Evolutionary conservation across 73 alveolate genomes (phyloP), one percentile per base, ranked within the genome.

Genomic region (Symbiodinium natans): DNA sequence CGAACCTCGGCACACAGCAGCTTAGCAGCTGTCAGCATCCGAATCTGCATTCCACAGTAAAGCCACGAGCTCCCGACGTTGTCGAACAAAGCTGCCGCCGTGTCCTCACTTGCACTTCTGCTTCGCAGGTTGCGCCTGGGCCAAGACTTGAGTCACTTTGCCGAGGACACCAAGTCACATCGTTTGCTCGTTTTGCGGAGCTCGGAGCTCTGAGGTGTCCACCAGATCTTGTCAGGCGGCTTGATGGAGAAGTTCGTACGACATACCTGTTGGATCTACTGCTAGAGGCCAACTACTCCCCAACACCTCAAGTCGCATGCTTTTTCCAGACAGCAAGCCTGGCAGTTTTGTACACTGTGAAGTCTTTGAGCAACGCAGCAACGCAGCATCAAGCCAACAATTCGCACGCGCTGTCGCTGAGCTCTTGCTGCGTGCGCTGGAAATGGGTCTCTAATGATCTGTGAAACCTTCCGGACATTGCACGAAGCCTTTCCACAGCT

Each of bases 51-150:
- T n/a, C n/a, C n/a, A n/a, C n/a, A n/a, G n/a, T n/a, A n/a, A n/a
- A n/a, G n/a, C n/a, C n/a, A n/a, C n/a, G 1, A 82, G 63, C 41
- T 59, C 77, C 92, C 25, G 75, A 42, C 97, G 88, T 90, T 90
- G 77, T 90, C 97, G 33, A 90, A 90, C 59, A 90, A 85, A 68
- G 97, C 97, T 9, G 97, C 89, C 31, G 88, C 80, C n/a, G 97
- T 90, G 52, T 90, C 97, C 46, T 90, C 97, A 42, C 97, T 90
- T 39, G 87, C 46, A 39, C 97, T 82, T 17, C 97, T 90, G 88
- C 83, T 68, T 33, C 84, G 40, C 13, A 46, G 6, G 42, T 31
- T 59, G 29, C 77, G 29, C 77, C 77, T 59, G 77, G 77, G 77
- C 36, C 27, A 48, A n/a, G n/a, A n/a, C n/a, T n/a, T n/a, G n/a